These are phyloP conservation scores for Tricholoma saponaceum DNA, from an alignment of 768 basidiomycete genomes.

Conservation along the genomic window DNA sequence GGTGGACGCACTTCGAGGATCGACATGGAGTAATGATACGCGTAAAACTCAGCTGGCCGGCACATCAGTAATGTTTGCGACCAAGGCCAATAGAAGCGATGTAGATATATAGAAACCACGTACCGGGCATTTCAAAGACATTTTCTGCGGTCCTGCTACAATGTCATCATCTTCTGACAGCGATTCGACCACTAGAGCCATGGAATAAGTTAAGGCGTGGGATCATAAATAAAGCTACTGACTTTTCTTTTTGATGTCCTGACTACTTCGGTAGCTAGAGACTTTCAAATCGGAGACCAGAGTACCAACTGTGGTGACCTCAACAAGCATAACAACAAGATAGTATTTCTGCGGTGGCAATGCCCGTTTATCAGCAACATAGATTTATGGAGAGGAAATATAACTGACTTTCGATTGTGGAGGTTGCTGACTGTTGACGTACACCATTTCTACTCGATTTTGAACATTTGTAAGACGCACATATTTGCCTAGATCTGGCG, in stretches of 20 bases:
- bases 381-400: neutral
- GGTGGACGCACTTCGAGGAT: slow-evolving; percentile 82
- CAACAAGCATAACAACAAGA: slow-evolving; percentile 80
- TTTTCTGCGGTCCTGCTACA: slow-evolving; percentile 80
- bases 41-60: slow-evolving; percentile 73
- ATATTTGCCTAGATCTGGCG: slow-evolving; percentile 59
- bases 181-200: slow-evolving; percentile 49
- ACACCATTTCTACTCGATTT: slow-evolving; percentile 84
- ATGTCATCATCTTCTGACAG: slow-evolving; percentile 85
- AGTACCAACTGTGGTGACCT: slow-evolving; percentile 64
- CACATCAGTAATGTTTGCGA: neutral
- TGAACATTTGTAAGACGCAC: slow-evolving; percentile 34
- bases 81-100: neutral
- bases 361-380: slow-evolving; percentile 1
- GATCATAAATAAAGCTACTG: slow-evolving; percentile 15
- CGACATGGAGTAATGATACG: slow-evolving; percentile 84
- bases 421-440: slow-evolving; percentile 85
- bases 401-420: slow-evolving; percentile 61
- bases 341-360: slow-evolving; percentile 70
- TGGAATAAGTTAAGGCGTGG: slow-evolving; percentile 6
- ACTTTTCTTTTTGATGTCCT: slow-evolving; percentile 70
- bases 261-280: slow-evolving; percentile 58
- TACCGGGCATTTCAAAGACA: slow-evolving; percentile 94
- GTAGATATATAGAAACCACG: slow-evolving; percentile 21
- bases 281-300: slow-evolving; percentile 68